Evolutionary conservation across 208 protist species (phyloP), one percentile per base, ranked within the genome.

Genomic region (Leishmania aethiopica): DNA sequence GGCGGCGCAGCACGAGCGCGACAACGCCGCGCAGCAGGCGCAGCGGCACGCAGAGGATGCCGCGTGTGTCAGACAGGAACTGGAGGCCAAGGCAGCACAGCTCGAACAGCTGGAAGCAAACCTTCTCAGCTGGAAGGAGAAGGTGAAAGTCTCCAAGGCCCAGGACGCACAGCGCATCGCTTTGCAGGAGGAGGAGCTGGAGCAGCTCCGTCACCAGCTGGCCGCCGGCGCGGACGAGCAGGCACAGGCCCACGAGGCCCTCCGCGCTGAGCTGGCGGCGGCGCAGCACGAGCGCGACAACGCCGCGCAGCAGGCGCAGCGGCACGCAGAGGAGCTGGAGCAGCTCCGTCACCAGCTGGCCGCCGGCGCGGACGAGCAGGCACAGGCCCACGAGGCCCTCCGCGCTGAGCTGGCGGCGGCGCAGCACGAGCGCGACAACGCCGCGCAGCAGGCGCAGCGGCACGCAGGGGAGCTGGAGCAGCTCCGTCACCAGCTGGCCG

Each of bases 61-160:
- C 35, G 11, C 35, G 0, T 53, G 49, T 2, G 40, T 69, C 17
- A 53, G 53, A 37, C 19, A 47, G 40, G 57, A 51, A 37, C 11
- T 78, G 51, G 32, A 49, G 40, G 35, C 19, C 6, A 53, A 32
- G 72, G 28, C 49, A n/a, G 32, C 72, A 32, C n/a, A 76, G 72
- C 28, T 60, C 45, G 45, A 76, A 11, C 49, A 60, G 7, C 72
- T 76, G 28, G 72, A 76, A 22, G 49, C 28, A 57, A 35, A 28
- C 28, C 2, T 37, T 45, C 51, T 75, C 25, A 10, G 0, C 28
- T n/a, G n/a, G 55, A 84, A 66, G 42, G 75, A 75, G 2, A 47
- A 37, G 11, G 25, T 70, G 53, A 78, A 32, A 49, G 79, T 79
- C 0, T 82, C 85, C 0, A 96, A 96, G 55, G 40, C 22, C 3